phyloP scores from a whole-genome alignment of 1,139 yeast genomes.

The Suhomyces yuchorum region DNA sequence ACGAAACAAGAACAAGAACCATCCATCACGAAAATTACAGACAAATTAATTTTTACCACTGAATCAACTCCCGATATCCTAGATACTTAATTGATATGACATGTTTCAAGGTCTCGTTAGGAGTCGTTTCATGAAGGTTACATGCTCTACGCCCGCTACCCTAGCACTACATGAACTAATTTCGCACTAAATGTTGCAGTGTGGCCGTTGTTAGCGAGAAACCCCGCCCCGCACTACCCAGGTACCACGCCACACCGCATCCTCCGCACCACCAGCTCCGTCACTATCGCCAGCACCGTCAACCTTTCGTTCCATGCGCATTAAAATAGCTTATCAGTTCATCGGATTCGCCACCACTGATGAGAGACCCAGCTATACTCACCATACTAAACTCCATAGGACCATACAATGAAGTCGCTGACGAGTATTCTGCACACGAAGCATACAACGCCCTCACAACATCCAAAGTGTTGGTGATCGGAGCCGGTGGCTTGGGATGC shows the following conservation, averaged over 20 bases:
- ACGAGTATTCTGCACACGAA: conserved; percentile 32
- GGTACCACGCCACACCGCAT: background rate
- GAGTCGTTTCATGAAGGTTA: no score
- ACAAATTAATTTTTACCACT: no score
- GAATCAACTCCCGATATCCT: no score
- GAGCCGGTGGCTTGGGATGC: conserved; percentile 97
- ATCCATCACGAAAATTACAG: no score
- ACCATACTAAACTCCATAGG: conserved; percentile 34
- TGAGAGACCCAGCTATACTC: conserved; percentile 22
- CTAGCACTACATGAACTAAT: no score
- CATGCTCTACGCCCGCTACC: background rate
- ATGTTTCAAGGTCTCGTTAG: no score
- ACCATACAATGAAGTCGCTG: conserved; percentile 46
- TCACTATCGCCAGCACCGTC: conserved; percentile 1
- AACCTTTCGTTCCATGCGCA: background rate
- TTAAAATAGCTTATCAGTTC: background rate
- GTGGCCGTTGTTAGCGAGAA: background rate
- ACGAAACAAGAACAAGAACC: no score
- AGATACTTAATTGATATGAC: no score
- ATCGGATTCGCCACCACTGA: background rate
- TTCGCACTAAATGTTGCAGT: no score
- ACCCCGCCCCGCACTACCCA: background rate
- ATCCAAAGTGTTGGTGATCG: conserved; percentile 58
- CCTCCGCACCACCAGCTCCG: background rate
- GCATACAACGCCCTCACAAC: conserved; percentile 31